Base-by-base conservation (phyloP, 2,329 filamentous ascomycete species). In the Talaromyces piceae region DNA sequence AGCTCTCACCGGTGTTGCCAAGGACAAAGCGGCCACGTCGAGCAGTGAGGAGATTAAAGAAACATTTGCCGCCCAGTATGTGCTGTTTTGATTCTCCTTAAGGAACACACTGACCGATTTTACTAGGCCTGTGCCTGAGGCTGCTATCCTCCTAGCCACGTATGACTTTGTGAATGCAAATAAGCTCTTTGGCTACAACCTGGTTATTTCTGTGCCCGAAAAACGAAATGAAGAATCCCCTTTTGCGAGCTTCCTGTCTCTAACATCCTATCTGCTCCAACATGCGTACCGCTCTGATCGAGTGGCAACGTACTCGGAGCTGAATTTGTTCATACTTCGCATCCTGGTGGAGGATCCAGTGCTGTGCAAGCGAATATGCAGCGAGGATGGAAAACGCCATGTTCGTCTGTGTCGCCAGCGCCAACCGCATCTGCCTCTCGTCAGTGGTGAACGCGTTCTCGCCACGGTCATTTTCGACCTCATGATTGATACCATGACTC, bases 101-200 rank as follows among this genome's bases (percentile, higher is more conserved):
- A 27, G 57, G 56, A 47, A 67, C 47, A 18, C 9, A 44, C 33
- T 37, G 12, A 51, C 61, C 69, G 57, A 68, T 52, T 11, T 12
- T 50, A 47, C 45, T 58, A 94, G 89, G 58, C 93, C 93, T 1
- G 83, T 84, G 2, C 79, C 84, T 53, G 84, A 91, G 66, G 87
- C 89, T 13, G 84, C 91, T 4, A 77, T 94, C 2, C 72, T 97
- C 3, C 77, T 98, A 28, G 84, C 89, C 0, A 85, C 88, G 0
- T 98, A 97, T 66, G 93, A 97, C 66, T 97, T 97, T 65, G 83
- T 84, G 3, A 87, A 95, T 63, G 87, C 91, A 28, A 98, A 97
- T 73, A 97, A 96, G 70, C 77, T 96, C 7, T 97, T 98, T 69
- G 91, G 88, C 67, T 86, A 88, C 66, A 91, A 86, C 60, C 72